Percentiles rank a stretch among this genome's conserved stretches.
phyloP scores from a whole-genome alignment of 345 rosid species.

The Ailanthus altissimus region DNA sequence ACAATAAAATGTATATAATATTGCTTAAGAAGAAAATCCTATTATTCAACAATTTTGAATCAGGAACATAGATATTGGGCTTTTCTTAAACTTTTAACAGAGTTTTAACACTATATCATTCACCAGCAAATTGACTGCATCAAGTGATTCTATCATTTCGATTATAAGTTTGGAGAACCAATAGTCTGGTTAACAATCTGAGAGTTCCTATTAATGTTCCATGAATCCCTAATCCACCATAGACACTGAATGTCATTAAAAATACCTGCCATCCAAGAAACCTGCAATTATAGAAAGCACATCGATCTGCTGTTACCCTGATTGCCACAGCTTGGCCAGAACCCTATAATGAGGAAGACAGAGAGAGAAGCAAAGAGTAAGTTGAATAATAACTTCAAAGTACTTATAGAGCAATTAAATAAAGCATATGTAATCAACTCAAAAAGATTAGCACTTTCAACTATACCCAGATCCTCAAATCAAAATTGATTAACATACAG shows the following conservation, averaged over 20 bases:
- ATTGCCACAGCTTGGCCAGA: conserved; percentile 98
- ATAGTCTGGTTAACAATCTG: not conserved
- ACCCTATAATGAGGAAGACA: conserved; percentile 49
- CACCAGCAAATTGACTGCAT: not conserved
- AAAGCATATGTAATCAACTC: not conserved
- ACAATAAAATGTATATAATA: not conserved
- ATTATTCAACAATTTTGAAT: not conserved
- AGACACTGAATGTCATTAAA: conserved; percentile 3
- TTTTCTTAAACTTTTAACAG: not conserved
- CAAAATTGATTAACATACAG: not conserved
- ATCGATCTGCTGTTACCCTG: conserved; percentile 91
- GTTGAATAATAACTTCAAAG: not conserved
- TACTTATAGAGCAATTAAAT: not conserved
- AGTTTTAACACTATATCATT: not conserved
- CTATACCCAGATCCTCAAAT: not conserved
- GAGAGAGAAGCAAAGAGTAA: not conserved
- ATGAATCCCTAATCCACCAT: not conserved
- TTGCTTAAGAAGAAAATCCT: not conserved
- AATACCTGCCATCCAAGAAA: conserved; percentile 98
- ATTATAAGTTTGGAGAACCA: not conserved
- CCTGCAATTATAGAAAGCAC: conserved; percentile 93
- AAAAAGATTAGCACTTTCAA: not conserved
- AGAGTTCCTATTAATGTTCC: not conserved
- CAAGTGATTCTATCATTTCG: not conserved
- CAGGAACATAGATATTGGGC: not conserved